Evolutionary conservation across 495 filamentous ascomycete species (phyloP).

Genomic region (Aspergillus biplanus): DNA sequence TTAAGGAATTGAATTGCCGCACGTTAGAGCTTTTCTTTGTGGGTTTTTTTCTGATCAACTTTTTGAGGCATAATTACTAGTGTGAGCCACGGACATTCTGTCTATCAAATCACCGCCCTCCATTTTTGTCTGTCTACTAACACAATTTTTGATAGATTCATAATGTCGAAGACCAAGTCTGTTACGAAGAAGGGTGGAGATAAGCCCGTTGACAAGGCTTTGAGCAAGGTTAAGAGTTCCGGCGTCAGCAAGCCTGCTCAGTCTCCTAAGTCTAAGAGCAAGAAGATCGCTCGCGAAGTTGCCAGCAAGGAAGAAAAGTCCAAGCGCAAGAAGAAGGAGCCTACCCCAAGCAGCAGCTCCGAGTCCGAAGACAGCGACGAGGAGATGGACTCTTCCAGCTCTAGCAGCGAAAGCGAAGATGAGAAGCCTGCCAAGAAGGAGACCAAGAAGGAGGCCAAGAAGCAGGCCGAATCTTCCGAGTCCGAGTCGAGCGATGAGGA

Average conservation of each 20-base stretch:
- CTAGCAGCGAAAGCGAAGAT: conserved; percentile 42
- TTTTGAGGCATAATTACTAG: conserved; percentile 4
- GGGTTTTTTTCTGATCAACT: conserved; percentile 14
- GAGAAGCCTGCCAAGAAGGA: conserved; percentile 43
- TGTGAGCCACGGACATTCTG: conserved; percentile 22
- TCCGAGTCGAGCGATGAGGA: conserved; percentile 44
- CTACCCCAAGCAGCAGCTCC: conserved; percentile 50
- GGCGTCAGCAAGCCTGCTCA: conserved; percentile 54
- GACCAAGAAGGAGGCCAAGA: conserved; percentile 29
- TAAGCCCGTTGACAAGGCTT: conserved; percentile 49
- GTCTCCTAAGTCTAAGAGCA: conserved; percentile 55
- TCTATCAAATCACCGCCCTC: neutral
- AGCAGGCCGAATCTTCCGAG: conserved; percentile 37
- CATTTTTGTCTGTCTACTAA: conserved; percentile 25
- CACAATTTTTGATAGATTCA: conserved; percentile 28
- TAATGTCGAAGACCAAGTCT: conserved; percentile 59
- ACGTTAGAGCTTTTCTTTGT: conserved; percentile 33
- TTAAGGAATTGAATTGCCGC: conserved; percentile 51
- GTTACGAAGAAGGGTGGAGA: conserved; percentile 46
- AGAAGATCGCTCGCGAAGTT: conserved; percentile 49
- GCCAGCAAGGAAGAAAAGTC: conserved; percentile 47
- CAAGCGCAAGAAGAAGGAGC: conserved; percentile 53
- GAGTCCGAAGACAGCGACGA: conserved; percentile 51
- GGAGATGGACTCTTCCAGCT: conserved; percentile 44
- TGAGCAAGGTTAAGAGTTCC: conserved; percentile 58